Conservation (phyloP, 257 asterid species). For the Przewalskia tangutica region DNA sequence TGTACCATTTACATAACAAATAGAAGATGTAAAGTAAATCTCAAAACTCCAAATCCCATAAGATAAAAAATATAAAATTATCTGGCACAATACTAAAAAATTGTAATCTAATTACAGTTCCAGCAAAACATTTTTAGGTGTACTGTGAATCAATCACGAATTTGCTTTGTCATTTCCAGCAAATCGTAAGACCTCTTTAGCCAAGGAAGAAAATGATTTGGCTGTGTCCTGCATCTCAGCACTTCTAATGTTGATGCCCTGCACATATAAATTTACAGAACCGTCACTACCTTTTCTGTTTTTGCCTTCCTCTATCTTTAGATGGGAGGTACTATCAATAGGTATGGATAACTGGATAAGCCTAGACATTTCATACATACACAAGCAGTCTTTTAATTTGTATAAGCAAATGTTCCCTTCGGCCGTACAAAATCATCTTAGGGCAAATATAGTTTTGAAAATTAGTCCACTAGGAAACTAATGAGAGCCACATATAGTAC, state of each 20-base stretch:
- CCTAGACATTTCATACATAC: background rate
- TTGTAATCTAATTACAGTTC: background rate
- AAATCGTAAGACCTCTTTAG: slow-evolving; percentile 60
- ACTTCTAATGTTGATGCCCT: slow-evolving; percentile 81
- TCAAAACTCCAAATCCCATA: background rate
- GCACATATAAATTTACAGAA: slow-evolving; percentile 3
- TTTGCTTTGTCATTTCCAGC: slow-evolving; percentile 48
- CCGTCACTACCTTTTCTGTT: background rate
- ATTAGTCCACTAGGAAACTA: background rate
- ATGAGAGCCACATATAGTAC: slow-evolving; percentile 23
- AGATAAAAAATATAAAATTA: background rate
- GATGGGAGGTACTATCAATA: background rate
- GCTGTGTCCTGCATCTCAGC: slow-evolving; percentile 90
- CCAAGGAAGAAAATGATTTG: slow-evolving; percentile 72
- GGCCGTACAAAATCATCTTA: background rate
- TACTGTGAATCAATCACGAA: slow-evolving; percentile 8
- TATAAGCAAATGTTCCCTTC: background rate
- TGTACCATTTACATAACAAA: background rate
- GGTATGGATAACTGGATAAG: background rate
- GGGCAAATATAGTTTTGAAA: background rate
- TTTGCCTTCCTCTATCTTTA: background rate
- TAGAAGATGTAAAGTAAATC: background rate
- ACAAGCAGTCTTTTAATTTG: background rate
- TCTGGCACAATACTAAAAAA: background rate
- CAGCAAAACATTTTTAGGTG: background rate